Conservation (phyloP, 345 rosid genomes). For the Lepidium sativum region DNA sequence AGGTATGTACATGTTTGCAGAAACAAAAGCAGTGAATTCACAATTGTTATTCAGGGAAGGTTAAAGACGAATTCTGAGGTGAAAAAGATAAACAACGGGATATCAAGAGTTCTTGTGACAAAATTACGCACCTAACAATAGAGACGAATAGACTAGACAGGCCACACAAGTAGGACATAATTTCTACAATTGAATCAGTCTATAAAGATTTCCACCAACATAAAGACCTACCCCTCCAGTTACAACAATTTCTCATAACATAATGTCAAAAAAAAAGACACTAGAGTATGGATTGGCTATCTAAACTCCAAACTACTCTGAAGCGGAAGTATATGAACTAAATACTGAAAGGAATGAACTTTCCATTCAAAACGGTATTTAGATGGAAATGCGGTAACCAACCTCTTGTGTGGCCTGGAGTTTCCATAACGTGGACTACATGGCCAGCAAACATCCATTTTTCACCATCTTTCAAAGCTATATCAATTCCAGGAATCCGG, state of each 20-base stretch:
- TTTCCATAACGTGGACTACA: conserved; percentile 76
- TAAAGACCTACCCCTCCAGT: neutral
- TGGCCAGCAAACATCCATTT: conserved; percentile 99
- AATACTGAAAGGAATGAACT: neutral
- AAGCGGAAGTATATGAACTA: neutral
- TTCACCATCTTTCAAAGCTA: conserved; percentile 78
- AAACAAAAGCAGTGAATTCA: neutral
- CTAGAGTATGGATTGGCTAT: neutral
- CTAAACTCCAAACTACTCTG: neutral
- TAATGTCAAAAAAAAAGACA: neutral
- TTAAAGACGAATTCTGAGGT: neutral
- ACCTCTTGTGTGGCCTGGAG: conserved; percentile 99
- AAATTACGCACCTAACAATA: neutral
- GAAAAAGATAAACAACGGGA: neutral
- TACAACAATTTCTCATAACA: neutral
- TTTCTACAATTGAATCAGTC: neutral
- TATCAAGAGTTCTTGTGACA: neutral
- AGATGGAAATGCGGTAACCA: neutral
- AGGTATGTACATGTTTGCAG: neutral
- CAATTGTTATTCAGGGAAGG: neutral
- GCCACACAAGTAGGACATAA: neutral
- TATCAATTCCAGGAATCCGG: conserved; percentile 92
- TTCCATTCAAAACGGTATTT: neutral
- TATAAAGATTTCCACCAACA: neutral
- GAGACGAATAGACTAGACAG: neutral